phyloP scores from a whole-genome alignment of 148 eudicot genomes.

The Silene uniflora region DNA sequence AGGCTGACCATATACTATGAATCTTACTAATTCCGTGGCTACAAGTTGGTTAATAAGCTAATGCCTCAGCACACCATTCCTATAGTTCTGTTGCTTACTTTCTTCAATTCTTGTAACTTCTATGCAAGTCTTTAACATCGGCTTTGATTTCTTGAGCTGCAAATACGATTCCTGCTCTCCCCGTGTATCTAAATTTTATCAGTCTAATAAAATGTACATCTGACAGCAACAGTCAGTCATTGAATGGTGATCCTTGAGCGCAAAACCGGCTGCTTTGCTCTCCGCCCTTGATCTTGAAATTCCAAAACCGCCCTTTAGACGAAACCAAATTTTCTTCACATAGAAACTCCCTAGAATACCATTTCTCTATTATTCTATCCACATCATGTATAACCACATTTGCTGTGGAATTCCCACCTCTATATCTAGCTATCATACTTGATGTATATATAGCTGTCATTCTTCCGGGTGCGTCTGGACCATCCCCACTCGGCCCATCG shows the following conservation, averaged over 20 bases:
- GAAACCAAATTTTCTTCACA: constrained; percentile 80
- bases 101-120: too few relatives aligned
- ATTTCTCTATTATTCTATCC: constrained; percentile 70
- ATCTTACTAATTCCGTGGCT: background rate
- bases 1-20: background rate
- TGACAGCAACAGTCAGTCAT: background rate
- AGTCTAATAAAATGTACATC: background rate
- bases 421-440: constrained; percentile 50
- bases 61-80: background rate
- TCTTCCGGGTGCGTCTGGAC: constrained; percentile 70
- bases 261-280: constrained; percentile 42
- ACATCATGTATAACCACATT: constrained; percentile 82
- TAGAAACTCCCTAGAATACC: constrained; percentile 94
- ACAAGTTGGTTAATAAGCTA: background rate
- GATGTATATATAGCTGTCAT: constrained; percentile 85
- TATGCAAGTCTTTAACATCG: background rate
- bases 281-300: constrained; percentile 48
- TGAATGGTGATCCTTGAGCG: constrained; percentile 19
- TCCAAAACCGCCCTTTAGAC: constrained; percentile 86
- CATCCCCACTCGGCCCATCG: constrained; percentile 74
- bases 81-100: background rate
- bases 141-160: background rate
- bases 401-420: constrained; percentile 46
- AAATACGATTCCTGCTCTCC: background rate
- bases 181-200: background rate